phyloP scores from a whole-genome alignment of 2,329 filamentous ascomycete genomes.

The Coleophoma cylindrospora region DNA sequence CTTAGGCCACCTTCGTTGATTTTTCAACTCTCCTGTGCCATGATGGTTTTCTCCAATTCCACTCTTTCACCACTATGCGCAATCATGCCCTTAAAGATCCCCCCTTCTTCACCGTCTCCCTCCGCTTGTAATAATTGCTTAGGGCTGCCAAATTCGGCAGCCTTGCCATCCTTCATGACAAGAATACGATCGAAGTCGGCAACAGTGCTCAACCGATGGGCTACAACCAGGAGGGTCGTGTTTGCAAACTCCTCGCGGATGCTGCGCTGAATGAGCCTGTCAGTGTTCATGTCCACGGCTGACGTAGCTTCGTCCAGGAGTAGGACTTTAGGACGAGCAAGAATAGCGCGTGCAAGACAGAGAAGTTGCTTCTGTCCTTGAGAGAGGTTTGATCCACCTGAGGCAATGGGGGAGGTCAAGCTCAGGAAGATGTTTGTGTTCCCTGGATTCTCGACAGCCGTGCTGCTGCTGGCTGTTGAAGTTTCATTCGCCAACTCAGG shows the following conservation, averaged over 20 bases:
- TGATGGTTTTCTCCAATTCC: conserved; percentile 5
- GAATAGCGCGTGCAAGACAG: conserved; percentile 65
- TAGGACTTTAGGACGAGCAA: conserved; percentile 66
- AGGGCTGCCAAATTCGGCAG: conserved; percentile 62
- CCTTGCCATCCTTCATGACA: conserved; percentile 61
- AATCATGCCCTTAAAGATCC: conserved; percentile 17
- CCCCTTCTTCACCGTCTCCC: conserved; percentile 1
- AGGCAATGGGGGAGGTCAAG: conserved; percentile 56
- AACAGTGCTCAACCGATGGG: conserved; percentile 69
- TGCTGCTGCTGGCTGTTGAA: not conserved
- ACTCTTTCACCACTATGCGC: conserved; percentile 14
- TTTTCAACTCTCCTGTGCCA: conserved; percentile 4
- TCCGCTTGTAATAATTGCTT: conserved; percentile 39
- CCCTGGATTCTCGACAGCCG: conserved; percentile 17
- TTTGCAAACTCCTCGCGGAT: conserved; percentile 67
- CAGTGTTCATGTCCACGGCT: conserved; percentile 70
- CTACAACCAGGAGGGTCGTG: conserved; percentile 67
- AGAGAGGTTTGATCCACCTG: conserved; percentile 66
- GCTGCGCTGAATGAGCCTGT: conserved; percentile 66
- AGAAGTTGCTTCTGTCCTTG: conserved; percentile 70
- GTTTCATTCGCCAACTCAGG: not conserved
- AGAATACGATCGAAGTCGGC: conserved; percentile 70
- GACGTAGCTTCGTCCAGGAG: conserved; percentile 73
- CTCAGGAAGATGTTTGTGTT: conserved; percentile 61
- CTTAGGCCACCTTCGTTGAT: conserved; percentile 3